A percentile compares a stretch with the other conserved stretches of the same genome.
These are phyloP conservation scores for Colletotrichum sp. DNA, from an alignment of 2,329 filamentous ascomycete species.

Conservation along the genomic window DNA sequence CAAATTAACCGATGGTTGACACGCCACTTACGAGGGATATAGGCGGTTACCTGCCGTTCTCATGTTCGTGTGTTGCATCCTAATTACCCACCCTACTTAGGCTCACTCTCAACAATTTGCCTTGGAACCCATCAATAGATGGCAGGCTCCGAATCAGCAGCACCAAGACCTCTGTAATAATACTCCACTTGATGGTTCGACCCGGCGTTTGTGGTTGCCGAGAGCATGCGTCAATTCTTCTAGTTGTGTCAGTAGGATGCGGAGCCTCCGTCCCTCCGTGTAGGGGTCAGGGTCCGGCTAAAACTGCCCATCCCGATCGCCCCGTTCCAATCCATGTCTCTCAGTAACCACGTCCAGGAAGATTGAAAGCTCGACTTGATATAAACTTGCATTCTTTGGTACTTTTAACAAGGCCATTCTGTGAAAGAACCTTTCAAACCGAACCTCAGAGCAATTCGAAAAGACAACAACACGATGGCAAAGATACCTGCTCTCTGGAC, in stretches of 20 bases:
- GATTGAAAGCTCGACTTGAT: background rate
- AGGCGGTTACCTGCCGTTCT: background rate
- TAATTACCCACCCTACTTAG: background rate
- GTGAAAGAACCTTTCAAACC: background rate
- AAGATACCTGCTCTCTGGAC: slow-evolving; percentile 27
- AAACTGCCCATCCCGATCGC: background rate
- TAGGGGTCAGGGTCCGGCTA: background rate
- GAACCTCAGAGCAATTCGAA: background rate
- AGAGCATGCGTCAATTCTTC: background rate
- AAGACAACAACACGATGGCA: background rate
- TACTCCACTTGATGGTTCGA: background rate
- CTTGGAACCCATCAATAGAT: background rate
- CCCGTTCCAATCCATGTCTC: background rate
- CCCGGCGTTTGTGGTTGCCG: background rate
- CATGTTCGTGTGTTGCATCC: background rate
- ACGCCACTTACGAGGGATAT: background rate
- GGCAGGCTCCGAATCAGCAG: background rate
- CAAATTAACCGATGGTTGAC: background rate
- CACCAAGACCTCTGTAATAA: background rate
- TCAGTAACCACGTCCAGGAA: background rate
- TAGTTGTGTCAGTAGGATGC: background rate
- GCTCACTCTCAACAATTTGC: background rate
- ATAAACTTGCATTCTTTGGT: background rate
- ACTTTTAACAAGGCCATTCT: background rate
- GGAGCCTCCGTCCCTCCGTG: background rate